Evolutionary conservation across 352 stramenopile genomes (phyloP), one percentile per base, ranked within the genome.

Genomic region (Globisporangium camurandrum): DNA sequence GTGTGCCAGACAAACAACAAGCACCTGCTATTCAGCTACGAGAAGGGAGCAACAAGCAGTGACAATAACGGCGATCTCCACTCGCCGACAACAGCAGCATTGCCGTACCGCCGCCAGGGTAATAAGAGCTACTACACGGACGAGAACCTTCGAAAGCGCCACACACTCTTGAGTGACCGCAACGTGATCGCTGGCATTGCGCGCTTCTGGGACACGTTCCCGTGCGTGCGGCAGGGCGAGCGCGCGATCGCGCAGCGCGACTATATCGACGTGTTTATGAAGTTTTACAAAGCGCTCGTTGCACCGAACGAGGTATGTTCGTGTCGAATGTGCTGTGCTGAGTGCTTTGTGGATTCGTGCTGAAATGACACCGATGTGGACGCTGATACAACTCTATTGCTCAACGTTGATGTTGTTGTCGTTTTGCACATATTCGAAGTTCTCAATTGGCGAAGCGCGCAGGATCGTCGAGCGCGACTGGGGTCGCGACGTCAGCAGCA

Each of bases 391-490:
- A n/a, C n/a, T n/a, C n/a, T n/a, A n/a, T n/a, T n/a, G n/a, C n/a
- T n/a, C n/a, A n/a, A n/a, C n/a, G n/a, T n/a, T n/a, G n/a, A n/a
- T n/a, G n/a, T n/a, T n/a, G n/a, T n/a, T 27, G 1, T 16, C 14
- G 14, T 16, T 14, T 24, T 47, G 27, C 19, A 4, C 44, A 14
- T 40, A 24, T 30, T 8, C 19, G 20, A 7, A 75, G 61, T 88
- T 91, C 47, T 84, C 79, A 1, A 73, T 91, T 39, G 68, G 58
- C 0, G 79, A 91, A 55, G 79, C 79, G 2, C 54, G 67, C 22
- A 64, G 61, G n/a, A 87, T 91, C 43, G 79, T 88, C 27, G 79
- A 86, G 53, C 82, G 82, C 33, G 79, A 91, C 59, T 91, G 79
- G 79, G 60, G 67, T 9, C 62, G 67, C 1, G 76, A 91, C 48